A percentile compares a stretch with the other conserved stretches of the same genome.
These are phyloP conservation scores for Cryomyces minteri DNA, from an alignment of 495 filamentous ascomycete species.

Conservation along the genomic window DNA sequence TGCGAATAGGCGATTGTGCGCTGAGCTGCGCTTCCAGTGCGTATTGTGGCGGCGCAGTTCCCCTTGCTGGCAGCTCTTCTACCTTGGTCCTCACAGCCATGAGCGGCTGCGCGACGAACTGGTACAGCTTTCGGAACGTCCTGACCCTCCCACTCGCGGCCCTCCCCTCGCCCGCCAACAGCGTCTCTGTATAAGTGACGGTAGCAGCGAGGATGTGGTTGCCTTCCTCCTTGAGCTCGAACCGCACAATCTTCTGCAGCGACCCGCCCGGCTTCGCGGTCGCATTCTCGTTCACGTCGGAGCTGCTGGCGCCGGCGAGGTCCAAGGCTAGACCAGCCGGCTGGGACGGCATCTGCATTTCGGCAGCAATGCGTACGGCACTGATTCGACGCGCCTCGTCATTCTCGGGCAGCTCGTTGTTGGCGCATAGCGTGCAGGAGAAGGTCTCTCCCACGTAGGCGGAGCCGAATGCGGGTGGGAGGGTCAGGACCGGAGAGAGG, in stretches of 20 bases:
- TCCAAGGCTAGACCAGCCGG: constrained; percentile 32
- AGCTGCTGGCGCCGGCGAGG: constrained; percentile 23
- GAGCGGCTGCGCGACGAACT: constrained; percentile 81
- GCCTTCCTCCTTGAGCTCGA: constrained; percentile 86
- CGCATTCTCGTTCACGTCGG: constrained; percentile 16
- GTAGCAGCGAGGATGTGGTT: constrained; percentile 88
- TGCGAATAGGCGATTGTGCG: too few species aligned
- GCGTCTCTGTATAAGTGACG: constrained; percentile 64
- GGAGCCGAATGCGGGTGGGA: constrained; percentile 81
- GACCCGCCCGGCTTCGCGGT: constrained; percentile 49
- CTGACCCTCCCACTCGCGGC: constrained; percentile 51
- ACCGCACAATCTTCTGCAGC: constrained; percentile 64
- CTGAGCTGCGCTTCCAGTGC: constrained; percentile 69
- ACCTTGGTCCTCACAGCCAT: constrained; percentile 82
- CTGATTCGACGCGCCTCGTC: constrained; percentile 27
- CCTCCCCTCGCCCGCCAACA: constrained; percentile 23
- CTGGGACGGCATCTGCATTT: constrained; percentile 80
- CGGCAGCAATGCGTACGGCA: constrained; percentile 65
- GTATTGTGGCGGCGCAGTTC: constrained; percentile 22
- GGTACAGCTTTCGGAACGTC: constrained; percentile 90
- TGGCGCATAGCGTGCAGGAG: constrained; percentile 81
- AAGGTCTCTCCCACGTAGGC: constrained; percentile 95
- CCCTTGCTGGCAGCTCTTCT: constrained; percentile 31
- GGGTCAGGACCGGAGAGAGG: constrained; percentile 53
- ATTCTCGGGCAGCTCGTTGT: constrained; percentile 48